These are phyloP conservation scores for Lepraria neglecta DNA, from an alignment of 495 filamentous ascomycete species.

Conservation along the genomic window DNA sequence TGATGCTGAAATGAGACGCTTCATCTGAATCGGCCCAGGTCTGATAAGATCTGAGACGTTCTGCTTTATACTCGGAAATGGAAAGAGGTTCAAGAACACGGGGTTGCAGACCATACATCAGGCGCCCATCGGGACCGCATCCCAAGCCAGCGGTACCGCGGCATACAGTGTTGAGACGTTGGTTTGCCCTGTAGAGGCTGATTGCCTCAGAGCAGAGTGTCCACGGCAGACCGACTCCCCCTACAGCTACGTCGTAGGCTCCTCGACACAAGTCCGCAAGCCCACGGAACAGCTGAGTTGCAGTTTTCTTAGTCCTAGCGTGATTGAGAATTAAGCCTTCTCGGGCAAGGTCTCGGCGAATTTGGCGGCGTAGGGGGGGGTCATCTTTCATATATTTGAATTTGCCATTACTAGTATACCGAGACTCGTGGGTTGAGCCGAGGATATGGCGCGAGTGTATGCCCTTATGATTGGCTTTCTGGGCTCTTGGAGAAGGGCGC, in stretches of 20 bases:
- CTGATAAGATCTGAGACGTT: neutral
- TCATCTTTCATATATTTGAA: neutral
- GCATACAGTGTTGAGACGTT: neutral
- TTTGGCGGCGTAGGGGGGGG: neutral
- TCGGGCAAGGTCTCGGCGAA: neutral
- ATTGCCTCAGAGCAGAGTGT: neutral
- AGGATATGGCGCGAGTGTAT: neutral
- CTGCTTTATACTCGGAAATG: neutral
- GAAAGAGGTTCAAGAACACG: neutral
- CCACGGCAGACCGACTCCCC: too few species aligned
- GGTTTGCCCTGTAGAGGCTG: neutral
- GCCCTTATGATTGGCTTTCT: neutral
- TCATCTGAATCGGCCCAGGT: neutral
- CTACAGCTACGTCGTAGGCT: too few species aligned
- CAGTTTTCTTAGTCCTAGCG: neutral
- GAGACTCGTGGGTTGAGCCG: neutral
- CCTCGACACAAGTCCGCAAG: too few species aligned
- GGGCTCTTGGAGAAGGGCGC: neutral
- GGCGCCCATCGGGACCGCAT: neutral
- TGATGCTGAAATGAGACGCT: neutral
- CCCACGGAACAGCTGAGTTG: neutral
- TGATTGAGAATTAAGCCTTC: neutral
- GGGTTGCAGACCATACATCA: constrained; percentile 2
- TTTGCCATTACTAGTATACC: neutral
- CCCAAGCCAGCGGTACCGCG: neutral